Percentiles rank a stretch among this genome's conserved stretches.
phyloP scores from a whole-genome alignment of 192 early-diverging fungal species.

The Linnemannia exigua region DNA sequence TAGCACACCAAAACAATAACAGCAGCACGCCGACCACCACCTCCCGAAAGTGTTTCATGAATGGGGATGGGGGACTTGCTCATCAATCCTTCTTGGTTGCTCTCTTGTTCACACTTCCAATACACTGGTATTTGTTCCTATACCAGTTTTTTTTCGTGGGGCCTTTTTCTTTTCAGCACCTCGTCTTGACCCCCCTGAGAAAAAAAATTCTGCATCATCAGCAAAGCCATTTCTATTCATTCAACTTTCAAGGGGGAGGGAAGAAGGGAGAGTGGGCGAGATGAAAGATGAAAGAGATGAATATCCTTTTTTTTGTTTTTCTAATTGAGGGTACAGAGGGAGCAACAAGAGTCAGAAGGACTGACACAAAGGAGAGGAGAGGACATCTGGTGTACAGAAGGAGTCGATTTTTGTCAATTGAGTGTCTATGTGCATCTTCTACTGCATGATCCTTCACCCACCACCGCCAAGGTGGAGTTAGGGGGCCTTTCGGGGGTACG shows the following conservation, averaged over 20 bases:
- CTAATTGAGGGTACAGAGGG: background rate
- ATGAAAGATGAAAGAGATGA: background rate
- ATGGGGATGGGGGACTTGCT: background rate
- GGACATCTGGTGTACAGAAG: background rate
- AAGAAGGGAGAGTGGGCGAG: background rate
- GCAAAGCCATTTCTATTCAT: background rate
- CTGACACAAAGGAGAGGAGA: background rate
- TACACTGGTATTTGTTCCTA: background rate
- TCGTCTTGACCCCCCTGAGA: conserved; percentile 18
- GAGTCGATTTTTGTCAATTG: background rate
- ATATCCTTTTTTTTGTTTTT: background rate
- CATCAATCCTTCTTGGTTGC: background rate
- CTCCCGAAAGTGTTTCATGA: conserved; percentile 28
- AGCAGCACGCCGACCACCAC: no score
- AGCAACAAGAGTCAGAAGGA: no score
- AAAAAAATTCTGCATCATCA: background rate
- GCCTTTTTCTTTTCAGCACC: conserved; percentile 15
- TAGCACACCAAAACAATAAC: no score
- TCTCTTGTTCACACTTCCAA: background rate
- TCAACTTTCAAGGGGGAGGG: background rate
- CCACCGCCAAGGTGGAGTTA: background rate
- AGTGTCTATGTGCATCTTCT: background rate
- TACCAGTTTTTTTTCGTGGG: conserved; percentile 25
- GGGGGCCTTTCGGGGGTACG: background rate
- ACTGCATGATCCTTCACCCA: background rate